Conservation (phyloP, 495 filamentous ascomycete species). For the Aeminium ludgeri region DNA sequence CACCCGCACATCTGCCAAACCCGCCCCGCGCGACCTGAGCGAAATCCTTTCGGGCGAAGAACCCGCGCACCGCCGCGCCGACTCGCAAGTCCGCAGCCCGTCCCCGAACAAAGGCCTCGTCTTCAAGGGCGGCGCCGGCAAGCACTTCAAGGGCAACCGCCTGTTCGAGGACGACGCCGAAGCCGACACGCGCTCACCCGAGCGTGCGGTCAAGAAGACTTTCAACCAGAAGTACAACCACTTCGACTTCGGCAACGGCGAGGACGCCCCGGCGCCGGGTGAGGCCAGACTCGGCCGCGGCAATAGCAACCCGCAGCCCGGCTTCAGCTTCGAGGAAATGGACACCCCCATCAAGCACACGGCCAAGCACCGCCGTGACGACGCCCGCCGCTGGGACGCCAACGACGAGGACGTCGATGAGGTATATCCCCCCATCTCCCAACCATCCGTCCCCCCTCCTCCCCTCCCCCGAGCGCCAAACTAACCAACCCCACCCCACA, state of each 20-base stretch:
- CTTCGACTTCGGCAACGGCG: constrained; percentile 65
- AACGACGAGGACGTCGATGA: constrained; percentile 40
- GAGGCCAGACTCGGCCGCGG: constrained; percentile 28
- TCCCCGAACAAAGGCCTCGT: constrained; percentile 37
- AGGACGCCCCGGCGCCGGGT: constrained; percentile 29
- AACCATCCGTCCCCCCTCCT: background rate
- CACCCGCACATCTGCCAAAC: constrained; percentile 40
- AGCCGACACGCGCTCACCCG: constrained; percentile 25
- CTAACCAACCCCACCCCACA: too few species aligned
- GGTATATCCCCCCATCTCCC: background rate
- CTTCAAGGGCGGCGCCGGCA: constrained; percentile 48
- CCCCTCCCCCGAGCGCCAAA: constrained; percentile 5
- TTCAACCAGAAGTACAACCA: constrained; percentile 67
- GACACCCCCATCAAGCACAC: constrained; percentile 57
- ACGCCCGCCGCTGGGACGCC: constrained; percentile 55
- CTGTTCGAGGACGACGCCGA: constrained; percentile 48
- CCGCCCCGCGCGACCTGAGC: constrained; percentile 41
- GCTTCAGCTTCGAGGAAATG: constrained; percentile 80
- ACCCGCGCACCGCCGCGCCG: constrained; percentile 10
- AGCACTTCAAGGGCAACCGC: constrained; percentile 52
- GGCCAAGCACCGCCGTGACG: constrained; percentile 30
- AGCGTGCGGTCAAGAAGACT: constrained; percentile 39
- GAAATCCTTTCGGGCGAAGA: constrained; percentile 45
- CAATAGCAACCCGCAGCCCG: constrained; percentile 38
- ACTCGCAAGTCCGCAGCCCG: constrained; percentile 15